phyloP scores from a whole-genome alignment of 441 rosid genomes.

The Cnidoscolus chayamansa region DNA sequence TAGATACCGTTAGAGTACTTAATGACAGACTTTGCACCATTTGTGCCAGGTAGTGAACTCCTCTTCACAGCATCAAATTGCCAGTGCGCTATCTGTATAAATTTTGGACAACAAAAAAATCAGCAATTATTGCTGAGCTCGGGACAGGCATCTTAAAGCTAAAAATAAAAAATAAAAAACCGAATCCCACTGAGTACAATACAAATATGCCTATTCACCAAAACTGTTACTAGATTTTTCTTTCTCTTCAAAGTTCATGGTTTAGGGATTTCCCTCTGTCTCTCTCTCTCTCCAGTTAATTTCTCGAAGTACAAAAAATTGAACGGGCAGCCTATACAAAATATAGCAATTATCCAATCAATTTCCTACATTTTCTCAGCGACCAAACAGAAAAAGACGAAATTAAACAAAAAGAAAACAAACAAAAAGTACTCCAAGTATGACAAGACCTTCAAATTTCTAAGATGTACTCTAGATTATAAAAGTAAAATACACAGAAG shows the following conservation, averaged over 20 bases:
- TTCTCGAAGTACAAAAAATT: background rate
- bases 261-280: background rate
- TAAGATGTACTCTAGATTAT: no score
- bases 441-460: no score
- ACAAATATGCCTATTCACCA: no score
- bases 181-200: background rate
- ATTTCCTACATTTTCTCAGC: background rate
- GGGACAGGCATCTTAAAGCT: background rate
- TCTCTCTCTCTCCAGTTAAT: background rate
- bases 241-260: background rate
- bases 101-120: background rate
- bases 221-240: background rate
- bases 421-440: no score
- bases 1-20: slow-evolving; percentile 43
- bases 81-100: background rate
- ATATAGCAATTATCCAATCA: background rate
- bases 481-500: no score
- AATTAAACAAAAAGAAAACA: no score
- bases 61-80: background rate
- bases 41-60: slow-evolving; percentile 19
- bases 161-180: background rate
- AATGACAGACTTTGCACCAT: slow-evolving; percentile 55
- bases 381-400: no score
- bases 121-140: background rate
- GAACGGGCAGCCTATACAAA: background rate